These are phyloP conservation scores for Aspergillus affinis DNA, from an alignment of 495 filamentous ascomycete genomes.

Conservation along the genomic window DNA sequence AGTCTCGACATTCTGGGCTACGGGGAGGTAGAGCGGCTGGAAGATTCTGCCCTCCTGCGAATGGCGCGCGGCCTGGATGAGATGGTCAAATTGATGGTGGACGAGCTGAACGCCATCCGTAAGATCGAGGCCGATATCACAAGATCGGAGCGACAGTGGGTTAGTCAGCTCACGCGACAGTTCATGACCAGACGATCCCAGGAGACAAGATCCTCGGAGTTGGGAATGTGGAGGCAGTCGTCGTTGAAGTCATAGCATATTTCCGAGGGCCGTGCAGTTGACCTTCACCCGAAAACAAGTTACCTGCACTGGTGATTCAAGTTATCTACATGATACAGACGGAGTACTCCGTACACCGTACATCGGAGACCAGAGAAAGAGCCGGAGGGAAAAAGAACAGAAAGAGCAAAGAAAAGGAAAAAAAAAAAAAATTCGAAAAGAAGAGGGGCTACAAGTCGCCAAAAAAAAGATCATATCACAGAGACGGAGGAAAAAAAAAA, in stretches of 20 bases:
- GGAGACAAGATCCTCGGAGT: constrained; percentile 11
- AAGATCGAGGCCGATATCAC: constrained; percentile 43
- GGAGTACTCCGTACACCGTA: no score
- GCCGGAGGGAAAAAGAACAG: neutral
- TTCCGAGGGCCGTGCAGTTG: neutral
- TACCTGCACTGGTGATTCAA: neutral
- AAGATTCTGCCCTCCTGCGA: constrained; percentile 37
- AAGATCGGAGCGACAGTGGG: constrained; percentile 35
- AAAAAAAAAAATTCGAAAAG: no score
- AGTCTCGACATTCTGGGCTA: constrained; percentile 39
- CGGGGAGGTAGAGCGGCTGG: constrained; percentile 30
- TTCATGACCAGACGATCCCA: constrained; percentile 20
- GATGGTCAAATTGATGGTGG: constrained; percentile 37
- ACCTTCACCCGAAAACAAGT: neutral
- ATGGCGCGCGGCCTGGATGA: constrained; percentile 32
- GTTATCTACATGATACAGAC: neutral
- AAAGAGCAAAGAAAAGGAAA: neutral
- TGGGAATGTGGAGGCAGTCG: constrained; percentile 26
- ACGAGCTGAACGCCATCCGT: constrained; percentile 44
- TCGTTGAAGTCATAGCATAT: neutral
- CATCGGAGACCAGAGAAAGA: neutral
- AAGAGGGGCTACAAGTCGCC: neutral
- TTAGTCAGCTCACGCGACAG: constrained; percentile 34
- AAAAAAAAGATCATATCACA: neutral
- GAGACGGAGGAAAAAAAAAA: neutral